Evolutionary conservation across 345 rosid genomes (phyloP).

Genomic region (Brassica nigra): DNA sequence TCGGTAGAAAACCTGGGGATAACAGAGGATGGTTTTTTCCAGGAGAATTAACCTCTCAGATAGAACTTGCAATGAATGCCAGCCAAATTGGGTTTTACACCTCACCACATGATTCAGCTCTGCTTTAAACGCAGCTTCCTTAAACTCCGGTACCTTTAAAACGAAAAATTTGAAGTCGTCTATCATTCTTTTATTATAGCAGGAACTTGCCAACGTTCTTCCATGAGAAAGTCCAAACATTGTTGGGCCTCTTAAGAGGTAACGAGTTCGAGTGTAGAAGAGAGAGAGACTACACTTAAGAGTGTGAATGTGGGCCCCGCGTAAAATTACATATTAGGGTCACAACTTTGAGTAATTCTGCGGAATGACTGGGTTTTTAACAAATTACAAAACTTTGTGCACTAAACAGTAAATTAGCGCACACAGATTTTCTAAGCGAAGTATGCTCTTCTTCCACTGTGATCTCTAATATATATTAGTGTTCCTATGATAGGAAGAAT

Average conservation of each 20-base stretch:
- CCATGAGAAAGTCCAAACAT: constrained; percentile 3
- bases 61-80: constrained; percentile 90
- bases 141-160: constrained; percentile 83
- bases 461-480: too few relatives aligned
- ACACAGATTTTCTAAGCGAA: too few relatives aligned
- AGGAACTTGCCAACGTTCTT: constrained; percentile 1
- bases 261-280: not conserved
- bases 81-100: constrained; percentile 85
- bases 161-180: not conserved
- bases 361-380: not conserved
- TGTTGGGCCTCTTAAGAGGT: not conserved
- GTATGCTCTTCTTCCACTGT: too few relatives aligned
- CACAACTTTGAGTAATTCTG: not conserved
- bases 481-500: not conserved
- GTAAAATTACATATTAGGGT: not conserved
- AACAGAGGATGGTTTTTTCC: not conserved
- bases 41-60: constrained; percentile 69
- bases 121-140: constrained; percentile 82
- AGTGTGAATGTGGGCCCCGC: not conserved
- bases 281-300: not conserved
- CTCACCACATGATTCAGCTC: constrained; percentile 69
- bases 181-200: not conserved
- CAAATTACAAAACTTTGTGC: not conserved
- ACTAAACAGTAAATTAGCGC: not conserved
- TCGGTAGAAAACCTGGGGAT: not conserved